A percentile compares a stretch with the other conserved stretches of the same genome.
These are phyloP conservation scores for Spiraea crenata DNA, from an alignment of 331 rosid genomes.

Conservation along the genomic window DNA sequence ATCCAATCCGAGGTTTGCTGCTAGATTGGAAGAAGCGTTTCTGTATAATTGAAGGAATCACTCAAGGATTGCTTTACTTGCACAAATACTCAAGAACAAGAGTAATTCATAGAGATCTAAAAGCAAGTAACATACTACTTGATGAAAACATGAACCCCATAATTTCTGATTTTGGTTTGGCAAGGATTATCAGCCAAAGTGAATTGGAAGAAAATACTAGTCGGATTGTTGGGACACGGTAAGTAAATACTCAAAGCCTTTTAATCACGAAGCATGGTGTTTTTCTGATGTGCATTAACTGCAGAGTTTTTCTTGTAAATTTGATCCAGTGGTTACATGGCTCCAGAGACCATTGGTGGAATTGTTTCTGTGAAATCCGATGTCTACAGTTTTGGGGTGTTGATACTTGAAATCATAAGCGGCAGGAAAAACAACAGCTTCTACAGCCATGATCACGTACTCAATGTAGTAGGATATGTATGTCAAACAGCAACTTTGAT, in stretches of 20 bases:
- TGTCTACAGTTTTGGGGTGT: slow-evolving; percentile 10
- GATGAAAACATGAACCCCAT: slow-evolving; percentile 12
- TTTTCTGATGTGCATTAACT: not conserved
- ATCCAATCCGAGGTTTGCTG: not conserved
- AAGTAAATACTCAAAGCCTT: not conserved
- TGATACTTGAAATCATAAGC: slow-evolving; percentile 12
- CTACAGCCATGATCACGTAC: not conserved
- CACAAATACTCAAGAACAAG: slow-evolving; percentile 2
- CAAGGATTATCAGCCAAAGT: not conserved
- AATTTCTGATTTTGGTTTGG: slow-evolving; percentile 5
- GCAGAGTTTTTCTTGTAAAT: not conserved
- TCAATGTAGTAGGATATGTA: slow-evolving; percentile 9
- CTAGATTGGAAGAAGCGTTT: slow-evolving; percentile 16
- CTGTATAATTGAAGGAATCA: not conserved
- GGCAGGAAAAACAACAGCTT: slow-evolving; percentile 4
- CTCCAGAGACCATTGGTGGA: slow-evolving; percentile 4
- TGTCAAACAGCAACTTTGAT: not conserved
- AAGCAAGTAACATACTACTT: slow-evolving; percentile 19
- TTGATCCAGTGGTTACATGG: not conserved
- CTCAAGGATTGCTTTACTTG: slow-evolving; percentile 13
- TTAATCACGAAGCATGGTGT: not conserved
- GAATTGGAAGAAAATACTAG: slow-evolving; percentile 2
- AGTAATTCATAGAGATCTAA: slow-evolving; percentile 19
- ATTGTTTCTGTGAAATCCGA: not conserved
- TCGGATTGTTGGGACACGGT: slow-evolving; percentile 6